Conservation (phyloP, 2,329 filamentous ascomycete genomes). For the Sporothrix humicola region DNA sequence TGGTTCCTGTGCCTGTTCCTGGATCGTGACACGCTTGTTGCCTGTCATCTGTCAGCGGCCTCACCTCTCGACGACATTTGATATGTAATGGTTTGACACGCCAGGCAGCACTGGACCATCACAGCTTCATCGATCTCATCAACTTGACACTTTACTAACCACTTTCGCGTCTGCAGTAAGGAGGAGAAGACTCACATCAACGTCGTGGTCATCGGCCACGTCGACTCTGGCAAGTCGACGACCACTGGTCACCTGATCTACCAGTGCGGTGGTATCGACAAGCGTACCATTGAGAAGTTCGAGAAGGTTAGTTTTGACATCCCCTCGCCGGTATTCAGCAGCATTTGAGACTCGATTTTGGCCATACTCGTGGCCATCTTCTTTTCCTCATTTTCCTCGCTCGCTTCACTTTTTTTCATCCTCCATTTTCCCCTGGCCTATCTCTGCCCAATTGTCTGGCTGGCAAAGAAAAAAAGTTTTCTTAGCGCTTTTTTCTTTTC, state of each 20-base stretch:
- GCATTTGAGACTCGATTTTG: background rate
- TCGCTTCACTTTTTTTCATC: background rate
- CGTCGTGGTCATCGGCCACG: slow-evolving; percentile 72
- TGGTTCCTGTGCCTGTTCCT: too few relatives aligned
- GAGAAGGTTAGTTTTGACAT: slow-evolving; percentile 81
- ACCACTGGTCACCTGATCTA: slow-evolving; percentile 98
- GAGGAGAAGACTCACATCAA: slow-evolving; percentile 95
- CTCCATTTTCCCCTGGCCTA: slow-evolving; percentile 33
- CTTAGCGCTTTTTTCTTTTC: slow-evolving; percentile 40
- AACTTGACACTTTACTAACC: slow-evolving; percentile 37
- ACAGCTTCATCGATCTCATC: background rate
- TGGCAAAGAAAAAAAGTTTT: slow-evolving; percentile 36
- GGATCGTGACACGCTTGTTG: background rate
- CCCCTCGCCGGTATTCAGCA: background rate
- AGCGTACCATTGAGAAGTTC: slow-evolving; percentile 99
- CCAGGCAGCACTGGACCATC: background rate
- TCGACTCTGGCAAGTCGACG: slow-evolving; percentile 99
- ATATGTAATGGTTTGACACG: background rate
- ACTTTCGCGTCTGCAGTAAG: slow-evolving; percentile 66
- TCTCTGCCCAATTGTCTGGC: slow-evolving; percentile 36
- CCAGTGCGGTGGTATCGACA: slow-evolving; percentile 99
- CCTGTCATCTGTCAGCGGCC: background rate
- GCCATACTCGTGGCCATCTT: background rate
- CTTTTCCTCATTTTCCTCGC: background rate
- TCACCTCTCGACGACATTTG: background rate